phyloP scores from a whole-genome alignment of 2,329 filamentous ascomycete genomes.

The Talaromyces verruculosus region DNA sequence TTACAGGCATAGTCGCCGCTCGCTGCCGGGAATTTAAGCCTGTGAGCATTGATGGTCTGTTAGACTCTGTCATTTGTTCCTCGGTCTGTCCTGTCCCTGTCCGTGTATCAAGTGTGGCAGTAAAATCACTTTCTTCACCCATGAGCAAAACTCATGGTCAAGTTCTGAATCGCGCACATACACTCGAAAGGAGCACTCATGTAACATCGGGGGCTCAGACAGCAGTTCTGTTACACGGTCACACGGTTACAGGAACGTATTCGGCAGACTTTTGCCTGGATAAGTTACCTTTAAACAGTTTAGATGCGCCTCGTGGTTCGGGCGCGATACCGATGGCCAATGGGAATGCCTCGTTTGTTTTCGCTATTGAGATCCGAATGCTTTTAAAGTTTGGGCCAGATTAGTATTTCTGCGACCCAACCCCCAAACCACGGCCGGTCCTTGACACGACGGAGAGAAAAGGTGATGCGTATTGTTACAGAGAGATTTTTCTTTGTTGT shows the following conservation, averaged over 20 bases:
- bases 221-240: not conserved
- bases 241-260: not conserved
- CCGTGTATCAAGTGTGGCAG: not conserved
- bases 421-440: not conserved
- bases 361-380: constrained; percentile 10
- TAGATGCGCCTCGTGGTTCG: constrained; percentile 9
- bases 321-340: constrained; percentile 9
- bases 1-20: constrained; percentile 13
- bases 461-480: not conserved
- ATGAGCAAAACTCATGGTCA: not conserved
- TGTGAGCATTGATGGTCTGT: not conserved
- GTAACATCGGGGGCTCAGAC: not conserved
- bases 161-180: not conserved
- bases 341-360: constrained; percentile 8
- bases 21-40: not conserved
- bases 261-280: not conserved
- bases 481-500: not conserved
- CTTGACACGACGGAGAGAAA: not conserved
- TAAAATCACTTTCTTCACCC: not conserved
- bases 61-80: not conserved
- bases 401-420: not conserved
- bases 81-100: not conserved
- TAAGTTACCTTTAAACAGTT: not conserved
- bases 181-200: not conserved
- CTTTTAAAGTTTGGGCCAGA: not conserved